Evolutionary conservation across 2,329 filamentous ascomycete genomes (phyloP).

Genomic region (Aspergillus candidus): DNA sequence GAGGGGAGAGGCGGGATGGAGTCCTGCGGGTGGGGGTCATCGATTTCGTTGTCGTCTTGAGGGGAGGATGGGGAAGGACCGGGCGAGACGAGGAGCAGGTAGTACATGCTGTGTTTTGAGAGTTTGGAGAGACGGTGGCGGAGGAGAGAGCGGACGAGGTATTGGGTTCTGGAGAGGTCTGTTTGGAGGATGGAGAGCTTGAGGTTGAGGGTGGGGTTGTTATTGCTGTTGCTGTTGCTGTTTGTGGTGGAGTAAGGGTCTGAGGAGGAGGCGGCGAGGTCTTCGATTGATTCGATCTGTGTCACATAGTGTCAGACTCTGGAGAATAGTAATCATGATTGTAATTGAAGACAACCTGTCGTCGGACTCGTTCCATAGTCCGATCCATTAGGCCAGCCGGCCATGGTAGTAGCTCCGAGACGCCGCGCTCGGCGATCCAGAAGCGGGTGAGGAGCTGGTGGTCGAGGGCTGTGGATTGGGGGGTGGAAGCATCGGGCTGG

Average conservation of each 20-base stretch:
- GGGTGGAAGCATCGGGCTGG: slow-evolving; percentile 43
- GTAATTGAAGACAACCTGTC: slow-evolving; percentile 42
- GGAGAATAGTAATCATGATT: background rate
- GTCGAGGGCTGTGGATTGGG: slow-evolving; percentile 50
- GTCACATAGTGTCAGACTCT: background rate
- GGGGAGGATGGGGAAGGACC: slow-evolving; percentile 11
- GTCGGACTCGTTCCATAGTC: slow-evolving; percentile 64
- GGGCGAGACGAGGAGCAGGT: slow-evolving; percentile 27
- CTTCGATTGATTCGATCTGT: slow-evolving; percentile 62
- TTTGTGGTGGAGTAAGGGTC: slow-evolving; percentile 42
- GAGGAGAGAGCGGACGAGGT: slow-evolving; percentile 75
- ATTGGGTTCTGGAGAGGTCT: slow-evolving; percentile 91
- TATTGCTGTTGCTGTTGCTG: slow-evolving; percentile 75
- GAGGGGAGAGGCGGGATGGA: slow-evolving; percentile 27
- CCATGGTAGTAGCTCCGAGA: slow-evolving; percentile 82
- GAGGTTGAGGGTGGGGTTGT: slow-evolving; percentile 86
- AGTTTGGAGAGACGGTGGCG: slow-evolving; percentile 78
- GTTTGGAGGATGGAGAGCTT: slow-evolving; percentile 92
- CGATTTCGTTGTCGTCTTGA: slow-evolving; percentile 11
- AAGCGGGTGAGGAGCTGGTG: slow-evolving; percentile 82
- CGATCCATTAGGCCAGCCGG: slow-evolving; percentile 72
- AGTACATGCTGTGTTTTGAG: slow-evolving; percentile 47
- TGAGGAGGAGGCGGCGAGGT: slow-evolving; percentile 41
- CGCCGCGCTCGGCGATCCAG: slow-evolving; percentile 87
- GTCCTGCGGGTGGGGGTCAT: slow-evolving; percentile 21